These are phyloP conservation scores for Plantago lanceolata DNA, from an alignment of 305 asterid genomes.

Conservation along the genomic window DNA sequence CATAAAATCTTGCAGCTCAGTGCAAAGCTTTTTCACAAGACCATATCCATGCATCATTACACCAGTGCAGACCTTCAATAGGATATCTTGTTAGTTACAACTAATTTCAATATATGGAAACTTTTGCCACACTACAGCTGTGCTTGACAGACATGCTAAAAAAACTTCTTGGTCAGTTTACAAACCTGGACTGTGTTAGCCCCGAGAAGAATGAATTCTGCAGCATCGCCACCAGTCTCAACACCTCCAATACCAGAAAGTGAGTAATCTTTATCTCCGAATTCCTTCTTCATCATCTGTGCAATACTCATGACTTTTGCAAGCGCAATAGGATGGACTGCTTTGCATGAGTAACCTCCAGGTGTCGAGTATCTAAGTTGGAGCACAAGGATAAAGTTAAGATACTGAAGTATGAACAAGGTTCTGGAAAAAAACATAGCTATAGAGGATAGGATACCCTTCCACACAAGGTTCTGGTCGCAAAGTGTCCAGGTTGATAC, in stretches of 20 bases:
- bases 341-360: constrained; percentile 91
- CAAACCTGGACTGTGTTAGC: constrained; percentile 95
- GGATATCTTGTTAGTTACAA: constrained; percentile 13
- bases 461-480: constrained; percentile 98
- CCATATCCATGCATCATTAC: constrained; percentile 97
- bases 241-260: constrained; percentile 97
- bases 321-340: constrained; percentile 97
- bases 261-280: constrained; percentile 47
- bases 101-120: not conserved
- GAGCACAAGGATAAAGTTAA: constrained; percentile 8
- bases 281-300: constrained; percentile 73
- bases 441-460: constrained; percentile 48
- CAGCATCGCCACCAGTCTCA: constrained; percentile 89
- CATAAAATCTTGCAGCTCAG: constrained; percentile 88
- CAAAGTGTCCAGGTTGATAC: constrained; percentile 75
- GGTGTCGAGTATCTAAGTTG: constrained; percentile 77
- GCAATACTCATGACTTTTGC: constrained; percentile 95
- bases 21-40: constrained; percentile 69
- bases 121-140: not conserved
- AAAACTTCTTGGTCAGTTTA: not conserved
- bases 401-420: constrained; percentile 14
- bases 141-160: not conserved
- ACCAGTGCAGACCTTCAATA: constrained; percentile 77
- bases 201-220: constrained; percentile 95
- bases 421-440: not conserved